Base-by-base conservation (phyloP, 768 basidiomycete species). In the Panellus pusillus region DNA sequence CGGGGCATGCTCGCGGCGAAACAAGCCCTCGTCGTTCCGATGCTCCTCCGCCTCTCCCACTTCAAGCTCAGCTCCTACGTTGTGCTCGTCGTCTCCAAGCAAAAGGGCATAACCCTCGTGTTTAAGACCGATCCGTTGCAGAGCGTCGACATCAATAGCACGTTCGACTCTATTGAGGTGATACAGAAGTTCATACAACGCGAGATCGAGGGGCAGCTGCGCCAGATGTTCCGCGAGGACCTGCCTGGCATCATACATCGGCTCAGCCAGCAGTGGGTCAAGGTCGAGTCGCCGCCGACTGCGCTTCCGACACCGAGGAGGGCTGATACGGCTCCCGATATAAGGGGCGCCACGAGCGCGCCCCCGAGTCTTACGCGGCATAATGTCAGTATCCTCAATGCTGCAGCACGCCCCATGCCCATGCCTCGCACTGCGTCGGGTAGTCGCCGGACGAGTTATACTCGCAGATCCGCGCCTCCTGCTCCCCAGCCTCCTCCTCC, bases 51-150 rank as follows among this genome's bases (percentile, higher is more conserved):
- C 13, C 86, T 99, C 5, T 97, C 94, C n/a, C 84, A 92, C 66
- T 92, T 99, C 73, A 86, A 86, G 57, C 87, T 99, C 32, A 87
- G 84, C 63, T 97, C 96, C 29, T 98, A 98, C 65, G 91, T 99
- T 63, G 95, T 98, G 60, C 85, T 99, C 53, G 95, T 98, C 63
- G 92, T 99, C 52, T 98, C 95, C 20, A 91, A 92, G 61, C 92
- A 94, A 68, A 98, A 98, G 66, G 97, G 97, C 39, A 98, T 98
- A 67, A 98, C 97, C 0, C 84, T 99, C 48, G 97, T 98, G 20
- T 99, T 99, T 84, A 98, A 98, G 75, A 98, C 97, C 32, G 97
- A 99, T 71, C 97, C 97, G 2, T 80, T 99, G 36, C 94, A 99
- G 72, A 91, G 93, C 61, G 94, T 99, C 48, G 92, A 98, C 66